Base-by-base conservation (phyloP, 1,284 basidiomycete species). In the Tilletiopsis washingtonensis region DNA sequence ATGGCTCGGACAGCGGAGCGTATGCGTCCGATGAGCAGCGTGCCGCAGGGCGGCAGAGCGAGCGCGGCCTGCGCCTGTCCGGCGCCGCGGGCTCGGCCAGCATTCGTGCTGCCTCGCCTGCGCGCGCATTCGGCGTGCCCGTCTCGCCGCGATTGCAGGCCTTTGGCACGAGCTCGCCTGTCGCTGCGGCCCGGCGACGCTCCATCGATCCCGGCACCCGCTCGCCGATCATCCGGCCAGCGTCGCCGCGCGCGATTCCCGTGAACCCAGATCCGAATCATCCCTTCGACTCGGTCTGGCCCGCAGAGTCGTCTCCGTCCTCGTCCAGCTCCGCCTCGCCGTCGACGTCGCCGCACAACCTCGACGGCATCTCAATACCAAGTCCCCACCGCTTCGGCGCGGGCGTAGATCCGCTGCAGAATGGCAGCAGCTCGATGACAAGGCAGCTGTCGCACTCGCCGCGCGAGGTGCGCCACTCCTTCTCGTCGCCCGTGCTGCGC, bases 221-320 rank as follows among this genome's bases (percentile, higher is more conserved):
- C 12, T 62, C 55, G 24, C 62, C 56, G 24, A 51, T 58, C 46
- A 56, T 52, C 42, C 38, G 51, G 45, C 54, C 51, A 1, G 34
- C 53, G 11, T 56, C 53, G 20, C 56, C 53, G n/a, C 53, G 51
- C 11, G 27, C 56, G 6, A 45, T 27, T 1, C 53, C 61, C 20
- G 27, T 43, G 36, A 64, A 62, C 37, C 52, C 54, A 5, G 61
- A 62, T 36, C 46, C 61, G 12, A 54, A 66, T 41, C 59, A 62
- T 43, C 52, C 53, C 40, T 59, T 59, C 53, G 64, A 66, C 45
- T 64, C 64, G 11, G 49, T 66, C n/a, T 66, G 64, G 64, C 61
- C 61, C 5, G 14, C 49, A 9, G 40, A 43, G 12, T 12, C 15
- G 4, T 7, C 24, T 14, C 25, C 20, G 17, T 23, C 26, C 12